These are phyloP conservation scores for Viola pubescens DNA, from an alignment of 441 rosid genomes.

Conservation along the genomic window DNA sequence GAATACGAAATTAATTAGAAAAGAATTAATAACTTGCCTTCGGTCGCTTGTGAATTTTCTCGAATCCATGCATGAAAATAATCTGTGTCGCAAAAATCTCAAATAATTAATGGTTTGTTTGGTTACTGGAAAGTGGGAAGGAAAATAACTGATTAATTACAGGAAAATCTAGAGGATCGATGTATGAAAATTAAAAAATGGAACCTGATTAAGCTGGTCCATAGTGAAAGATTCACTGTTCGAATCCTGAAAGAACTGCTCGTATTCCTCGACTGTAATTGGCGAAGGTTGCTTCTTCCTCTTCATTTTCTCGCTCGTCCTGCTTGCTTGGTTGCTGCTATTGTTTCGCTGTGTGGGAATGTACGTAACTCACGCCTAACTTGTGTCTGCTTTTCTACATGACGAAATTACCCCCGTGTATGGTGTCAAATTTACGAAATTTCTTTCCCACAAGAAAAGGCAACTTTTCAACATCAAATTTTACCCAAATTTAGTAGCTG, in stretches of 20 bases:
- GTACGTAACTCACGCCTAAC: background rate
- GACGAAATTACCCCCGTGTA: conserved; percentile 3
- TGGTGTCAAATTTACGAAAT: background rate
- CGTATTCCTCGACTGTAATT: conserved; percentile 13
- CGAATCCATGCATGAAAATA: conserved; percentile 20
- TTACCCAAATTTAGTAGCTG: no score
- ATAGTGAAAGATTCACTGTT: background rate
- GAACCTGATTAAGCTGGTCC: conserved; percentile 8
- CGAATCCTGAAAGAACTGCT: conserved; percentile 7
- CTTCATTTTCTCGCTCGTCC: background rate
- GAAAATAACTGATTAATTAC: background rate
- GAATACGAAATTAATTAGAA: background rate
- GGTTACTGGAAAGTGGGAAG: background rate
- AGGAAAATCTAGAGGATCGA: background rate
- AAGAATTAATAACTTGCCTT: conserved; percentile 1
- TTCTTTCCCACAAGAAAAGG: no score
- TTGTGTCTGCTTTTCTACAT: background rate
- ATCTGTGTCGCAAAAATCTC: background rate
- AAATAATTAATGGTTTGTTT: background rate
- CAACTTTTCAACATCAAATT: no score
- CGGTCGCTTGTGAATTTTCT: conserved; percentile 12
- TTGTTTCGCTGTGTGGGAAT: background rate
- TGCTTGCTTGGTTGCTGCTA: background rate
- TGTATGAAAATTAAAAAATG: background rate
- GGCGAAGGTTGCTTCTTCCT: background rate